Evolutionary conservation across 305 asterid genomes (phyloP).

Genomic region (Withania somnifera): DNA sequence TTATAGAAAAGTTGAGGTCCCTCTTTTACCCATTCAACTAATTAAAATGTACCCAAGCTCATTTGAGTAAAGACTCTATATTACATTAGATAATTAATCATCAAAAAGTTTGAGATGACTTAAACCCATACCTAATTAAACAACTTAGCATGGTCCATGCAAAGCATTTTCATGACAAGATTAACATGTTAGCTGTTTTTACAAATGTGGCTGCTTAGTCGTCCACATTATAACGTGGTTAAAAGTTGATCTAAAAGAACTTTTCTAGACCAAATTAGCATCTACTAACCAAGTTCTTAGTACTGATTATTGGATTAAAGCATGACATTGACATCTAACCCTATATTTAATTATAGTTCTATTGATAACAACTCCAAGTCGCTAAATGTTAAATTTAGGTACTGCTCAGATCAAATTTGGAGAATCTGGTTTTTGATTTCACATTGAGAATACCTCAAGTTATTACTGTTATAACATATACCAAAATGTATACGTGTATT

Average conservation of each 20-base stretch:
- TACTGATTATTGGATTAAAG: not conserved
- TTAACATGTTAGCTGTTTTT: conserved; percentile 3
- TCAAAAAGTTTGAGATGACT: not conserved
- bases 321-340: not conserved
- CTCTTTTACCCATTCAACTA: not conserved
- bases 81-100: not conserved
- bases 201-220: not conserved
- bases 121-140: not conserved
- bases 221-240: conserved; percentile 2
- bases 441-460: no score
- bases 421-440: no score
- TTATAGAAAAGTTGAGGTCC: not conserved
- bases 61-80: not conserved
- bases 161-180: not conserved
- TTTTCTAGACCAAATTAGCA: conserved; percentile 1
- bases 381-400: not conserved
- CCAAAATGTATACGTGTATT: no score
- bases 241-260: not conserved
- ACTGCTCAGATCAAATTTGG: not conserved
- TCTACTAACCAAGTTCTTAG: not conserved
- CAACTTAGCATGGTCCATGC: conserved; percentile 2
- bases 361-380: not conserved
- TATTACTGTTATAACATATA: no score
- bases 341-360: not conserved
- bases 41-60: not conserved